Evolutionary conservation across 1,284 basidiomycete genomes (phyloP).

Genomic region (Ustilago crameri): DNA sequence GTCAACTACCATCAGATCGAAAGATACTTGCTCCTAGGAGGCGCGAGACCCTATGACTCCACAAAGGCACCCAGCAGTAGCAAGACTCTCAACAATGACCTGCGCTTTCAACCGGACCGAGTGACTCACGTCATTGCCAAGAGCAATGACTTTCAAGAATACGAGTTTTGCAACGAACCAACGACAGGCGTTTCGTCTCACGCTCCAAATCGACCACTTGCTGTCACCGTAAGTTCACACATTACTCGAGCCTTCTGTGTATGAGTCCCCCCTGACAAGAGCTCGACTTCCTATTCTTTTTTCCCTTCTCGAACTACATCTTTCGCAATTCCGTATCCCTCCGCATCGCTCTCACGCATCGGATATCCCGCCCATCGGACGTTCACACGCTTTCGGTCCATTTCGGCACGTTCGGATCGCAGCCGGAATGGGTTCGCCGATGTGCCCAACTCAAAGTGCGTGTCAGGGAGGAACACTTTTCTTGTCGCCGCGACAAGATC

Average conservation of each 20-base stretch:
- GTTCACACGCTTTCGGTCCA: not conserved
- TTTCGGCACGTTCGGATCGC: constrained; percentile 12
- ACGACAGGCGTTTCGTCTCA: constrained; percentile 16
- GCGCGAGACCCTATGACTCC: constrained; percentile 7
- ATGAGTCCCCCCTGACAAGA: constrained; percentile 14
- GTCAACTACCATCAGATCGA: constrained; percentile 15
- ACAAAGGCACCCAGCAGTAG: constrained; percentile 11
- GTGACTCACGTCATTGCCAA: constrained; percentile 71
- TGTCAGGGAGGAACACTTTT: constrained; percentile 73
- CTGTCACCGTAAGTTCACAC: constrained; percentile 33
- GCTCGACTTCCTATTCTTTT: not conserved
- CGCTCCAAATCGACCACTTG: constrained; percentile 16
- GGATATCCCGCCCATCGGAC: constrained; percentile 14
- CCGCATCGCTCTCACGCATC: not conserved
- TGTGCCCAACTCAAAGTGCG: constrained; percentile 37
- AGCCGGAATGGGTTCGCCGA: constrained; percentile 57
- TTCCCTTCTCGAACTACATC: not conserved
- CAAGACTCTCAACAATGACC: not conserved
- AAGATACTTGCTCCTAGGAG: constrained; percentile 10
- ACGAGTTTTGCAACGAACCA: constrained; percentile 41
- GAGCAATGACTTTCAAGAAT: constrained; percentile 73
- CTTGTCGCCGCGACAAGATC: constrained; percentile 78
- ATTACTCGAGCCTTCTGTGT: not conserved
- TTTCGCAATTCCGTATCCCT: not conserved
- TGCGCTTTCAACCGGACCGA: constrained; percentile 45